Base-by-base conservation (phyloP, 2,329 filamentous ascomycete species). In the Thermoascus crustaceus region DNA sequence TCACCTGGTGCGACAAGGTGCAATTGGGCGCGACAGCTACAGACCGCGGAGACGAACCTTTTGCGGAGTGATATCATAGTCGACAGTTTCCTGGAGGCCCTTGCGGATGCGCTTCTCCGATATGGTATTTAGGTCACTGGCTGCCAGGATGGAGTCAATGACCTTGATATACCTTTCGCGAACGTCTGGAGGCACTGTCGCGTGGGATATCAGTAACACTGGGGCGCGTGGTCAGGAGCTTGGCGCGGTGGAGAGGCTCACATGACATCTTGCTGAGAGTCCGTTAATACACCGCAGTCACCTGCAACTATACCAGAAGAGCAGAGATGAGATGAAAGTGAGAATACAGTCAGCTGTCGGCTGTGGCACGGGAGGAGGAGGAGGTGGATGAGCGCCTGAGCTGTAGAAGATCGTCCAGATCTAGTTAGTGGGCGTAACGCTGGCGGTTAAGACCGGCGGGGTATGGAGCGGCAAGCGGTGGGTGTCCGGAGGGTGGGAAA, bases 81-180 rank as follows among this genome's bases (percentile, higher is more conserved):
- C 69, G 35, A 80, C 69, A 41, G 62, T 63, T 48, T 73, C 73
- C 52, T 80, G 75, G 25, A 81, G 63, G 18, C 72, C 73, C 56
- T 75, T 77, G 45, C 76, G 73, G 55, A 81, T 79, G 47, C 69
- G 68, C 61, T 81, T 81, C 40, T 75, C 75, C 22, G 77, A 78
- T 44, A 81, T 73, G 35, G 74, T 79, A 44, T 75, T 74, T 19
- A 81, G 63, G 49, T 81, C 76, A 52, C 74, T 75, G 36, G 61
- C 61, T 29, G 67, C 67, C 33, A 81, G 65, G 47, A 81, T 80
- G 20, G 66, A 63, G 56, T 81, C 78, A 47, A 81, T 80, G 54
- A 80, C 76, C 48, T 61, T 60, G 29, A 69, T 64, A 54, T 77
- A 77, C 34, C 61, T 61, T 34, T 63, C 61, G 54, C 67, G 64